Evolutionary conservation across 1,284 basidiomycete species (phyloP), one percentile per base, ranked within the genome.

Genomic region (Phellopilus nigrolimitatus): DNA sequence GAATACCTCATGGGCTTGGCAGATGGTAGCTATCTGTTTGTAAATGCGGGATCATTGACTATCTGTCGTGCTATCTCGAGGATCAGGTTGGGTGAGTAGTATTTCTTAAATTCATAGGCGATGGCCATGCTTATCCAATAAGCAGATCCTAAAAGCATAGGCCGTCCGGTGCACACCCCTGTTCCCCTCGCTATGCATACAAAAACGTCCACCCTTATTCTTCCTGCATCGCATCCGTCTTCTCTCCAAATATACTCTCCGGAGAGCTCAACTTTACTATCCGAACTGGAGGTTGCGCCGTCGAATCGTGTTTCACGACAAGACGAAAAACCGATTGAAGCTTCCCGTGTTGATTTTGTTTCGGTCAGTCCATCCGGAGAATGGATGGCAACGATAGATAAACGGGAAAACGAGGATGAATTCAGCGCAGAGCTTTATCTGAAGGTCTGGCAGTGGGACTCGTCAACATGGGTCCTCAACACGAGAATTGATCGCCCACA

Each of bases 351-450:
- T 6, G 85, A 91, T 52, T 73, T 72, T 17, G 81, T 80, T 4
- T 80, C 76, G 2, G 74, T 95, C 49, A 88, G 87, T 2, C 67
- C 75, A 4, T 73, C 68, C 33, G 87, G 84, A n/a, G 75, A 82
- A 46, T 98, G 95, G 95, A 85, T 99, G 84, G 93, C 93, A 1
- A 97, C 95, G 0, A 69, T 94, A 33, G 95, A 99, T 66, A 71
- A 71, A 28, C 80, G 94, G 53, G 77, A 82, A 54, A 82, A 78
- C 12, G 81, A 86, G 40, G 80, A 79, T 15, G 71, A 72, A 19
- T 79, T 84, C 59, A 75, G 74, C 48, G 68, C 73, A 8, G 90
- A 94, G 61, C 74, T 86, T 19, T 86, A 88, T 61, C 76, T 99
- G 59, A 98, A 98, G 70, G 70, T 97, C 38, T 99, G 95, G 95